phyloP scores from a whole-genome alignment of 2,329 filamentous ascomycete species.

The Tolypocladium ophioglossoides region DNA sequence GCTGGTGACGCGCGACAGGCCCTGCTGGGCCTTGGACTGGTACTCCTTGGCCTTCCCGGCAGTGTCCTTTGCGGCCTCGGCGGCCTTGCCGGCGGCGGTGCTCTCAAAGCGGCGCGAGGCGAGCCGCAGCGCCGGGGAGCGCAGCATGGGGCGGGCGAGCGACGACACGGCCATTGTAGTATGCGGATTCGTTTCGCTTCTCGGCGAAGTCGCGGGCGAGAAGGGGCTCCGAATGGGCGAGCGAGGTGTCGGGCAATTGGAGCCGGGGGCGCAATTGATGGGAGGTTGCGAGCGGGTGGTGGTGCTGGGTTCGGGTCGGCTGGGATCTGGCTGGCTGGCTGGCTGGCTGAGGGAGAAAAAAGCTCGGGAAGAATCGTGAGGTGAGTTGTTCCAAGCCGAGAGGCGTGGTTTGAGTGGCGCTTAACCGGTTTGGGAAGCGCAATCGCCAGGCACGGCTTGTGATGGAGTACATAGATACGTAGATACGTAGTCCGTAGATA shows the following conservation, averaged over 20 bases:
- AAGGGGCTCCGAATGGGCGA: neutral
- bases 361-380: slow-evolving; percentile 36
- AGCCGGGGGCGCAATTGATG: slow-evolving; percentile 24
- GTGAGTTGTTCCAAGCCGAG: slow-evolving; percentile 8
- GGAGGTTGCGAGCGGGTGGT: slow-evolving; percentile 9
- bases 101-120: slow-evolving; percentile 51
- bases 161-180: slow-evolving; percentile 20
- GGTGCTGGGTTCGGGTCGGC: slow-evolving; percentile 11
- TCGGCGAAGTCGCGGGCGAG: slow-evolving; percentile 3
- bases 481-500: too few species aligned
- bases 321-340: slow-evolving; percentile 13
- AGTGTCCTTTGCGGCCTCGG: slow-evolving; percentile 27
- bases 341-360: slow-evolving; percentile 32
- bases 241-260: neutral
- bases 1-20: slow-evolving; percentile 70
- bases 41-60: slow-evolving; percentile 34
- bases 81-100: slow-evolving; percentile 30
- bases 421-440: slow-evolving; percentile 18
- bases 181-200: neutral
- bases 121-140: slow-evolving; percentile 34
- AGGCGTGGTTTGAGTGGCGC: slow-evolving; percentile 6
- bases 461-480: neutral
- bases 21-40: slow-evolving; percentile 63
- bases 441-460: neutral
- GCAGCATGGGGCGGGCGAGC: slow-evolving; percentile 33